phyloP scores from a whole-genome alignment of 1,139 yeast species.

The Candida gigantensis region DNA sequence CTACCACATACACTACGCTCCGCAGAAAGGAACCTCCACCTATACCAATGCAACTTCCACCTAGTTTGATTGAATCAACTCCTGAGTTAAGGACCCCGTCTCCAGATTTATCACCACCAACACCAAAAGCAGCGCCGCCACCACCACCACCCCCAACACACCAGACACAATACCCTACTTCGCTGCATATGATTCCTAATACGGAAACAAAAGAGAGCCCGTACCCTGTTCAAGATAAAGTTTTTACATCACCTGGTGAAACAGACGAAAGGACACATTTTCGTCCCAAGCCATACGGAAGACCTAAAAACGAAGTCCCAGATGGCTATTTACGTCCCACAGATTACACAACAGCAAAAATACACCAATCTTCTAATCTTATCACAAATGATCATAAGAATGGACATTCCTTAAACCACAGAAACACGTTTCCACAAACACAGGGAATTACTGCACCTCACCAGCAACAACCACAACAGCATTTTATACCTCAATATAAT shows the following conservation, averaged over 20 bases:
- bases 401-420: too few species aligned
- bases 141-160: not conserved
- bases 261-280: not conserved
- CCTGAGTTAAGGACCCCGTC: not conserved
- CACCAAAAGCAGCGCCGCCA: slow-evolving; percentile 1
- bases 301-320: slow-evolving; percentile 8
- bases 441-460: not conserved
- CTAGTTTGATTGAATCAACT: not conserved
- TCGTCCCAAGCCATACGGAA: slow-evolving; percentile 1
- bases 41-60: slow-evolving; percentile 7
- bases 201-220: not conserved
- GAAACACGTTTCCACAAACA: not conserved
- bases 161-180: not conserved
- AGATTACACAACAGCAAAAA: slow-evolving; percentile 5
- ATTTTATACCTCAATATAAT: too few species aligned
- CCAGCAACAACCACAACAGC: slow-evolving; percentile 1
- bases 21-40: not conserved
- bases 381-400: not conserved
- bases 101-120: slow-evolving; percentile 7
- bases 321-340: slow-evolving; percentile 8
- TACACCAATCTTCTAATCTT: slow-evolving; percentile 4
- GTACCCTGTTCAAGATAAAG: slow-evolving; percentile 3
- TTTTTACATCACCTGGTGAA: not conserved
- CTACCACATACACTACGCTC: not conserved
- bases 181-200: not conserved